Evolutionary conservation across 108 stramenopile species (phyloP), one percentile per base, ranked within the genome.

Genomic region (Fragilaria crotonensis): DNA sequence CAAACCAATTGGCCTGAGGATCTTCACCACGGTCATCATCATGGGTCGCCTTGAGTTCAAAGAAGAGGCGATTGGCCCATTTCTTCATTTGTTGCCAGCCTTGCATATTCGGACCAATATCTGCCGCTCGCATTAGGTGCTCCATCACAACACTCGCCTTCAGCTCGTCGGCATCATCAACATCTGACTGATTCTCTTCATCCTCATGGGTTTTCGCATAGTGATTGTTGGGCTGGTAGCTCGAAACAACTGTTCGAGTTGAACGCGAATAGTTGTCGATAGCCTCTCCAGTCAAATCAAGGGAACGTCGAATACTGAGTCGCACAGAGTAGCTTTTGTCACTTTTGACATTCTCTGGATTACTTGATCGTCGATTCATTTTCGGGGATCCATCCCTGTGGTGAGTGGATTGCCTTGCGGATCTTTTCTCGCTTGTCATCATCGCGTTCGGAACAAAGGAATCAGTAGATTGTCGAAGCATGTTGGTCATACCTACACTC

Each of bases 41-140:
- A 52, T 58, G 72, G 2, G 68, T 54, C 23, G 75, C 84, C 30
- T 73, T 80, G 20, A 81, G 63, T 58, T 90, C 88, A 45, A 75
- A 50, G 52, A 74, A 85, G 22, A 90, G 61, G 0, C 78, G 66
- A 17, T 73, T 69, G 22, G 77, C 73, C 80, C 82, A 85, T 26
- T 73, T 79, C 23, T 60, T 67, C 70, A 81, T 75, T 45, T 85
- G 80, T 1, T 79, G 80, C 66, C 73, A 90, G 32, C 78, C 73
- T 59, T 90, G 88, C 25, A 90, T 50, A 33, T 85, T 66, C n/a
- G 85, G 79, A 2, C 74, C 80, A 0, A 90, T 82, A 55, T 90
- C 88, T 2, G 81, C 81, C 4, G 82, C 82, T 41, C 65, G 62
- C 56, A 90, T 54, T 41, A 90, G 67, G 18, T 72, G 75, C 59